These are phyloP conservation scores for Fallopia convolvulus DNA, from an alignment of 148 eudicot species.

Conservation along the genomic window DNA sequence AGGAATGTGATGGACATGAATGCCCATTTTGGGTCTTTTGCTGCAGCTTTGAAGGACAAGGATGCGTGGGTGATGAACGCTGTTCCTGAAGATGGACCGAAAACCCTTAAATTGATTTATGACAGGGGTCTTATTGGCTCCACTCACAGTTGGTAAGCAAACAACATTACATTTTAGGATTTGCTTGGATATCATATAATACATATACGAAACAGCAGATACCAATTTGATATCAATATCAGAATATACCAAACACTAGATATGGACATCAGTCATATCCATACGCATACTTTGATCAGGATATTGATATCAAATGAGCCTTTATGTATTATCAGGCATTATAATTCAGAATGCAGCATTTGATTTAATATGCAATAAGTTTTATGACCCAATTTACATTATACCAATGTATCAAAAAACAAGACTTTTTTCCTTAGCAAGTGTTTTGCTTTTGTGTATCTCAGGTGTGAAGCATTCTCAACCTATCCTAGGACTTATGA, in stretches of 20 bases:
- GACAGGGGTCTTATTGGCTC: slow-evolving; percentile 95
- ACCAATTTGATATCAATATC: no score
- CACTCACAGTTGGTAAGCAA: slow-evolving; percentile 61
- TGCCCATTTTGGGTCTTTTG: slow-evolving; percentile 90
- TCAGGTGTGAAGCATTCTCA: slow-evolving; percentile 97
- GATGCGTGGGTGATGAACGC: slow-evolving; percentile 98
- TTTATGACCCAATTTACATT: no score
- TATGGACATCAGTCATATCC: no score
- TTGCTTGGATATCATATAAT: neutral
- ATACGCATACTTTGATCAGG: no score
- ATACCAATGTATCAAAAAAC: no score
- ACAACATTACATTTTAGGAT: neutral
- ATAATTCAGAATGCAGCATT: no score
- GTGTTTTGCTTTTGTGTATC: neutral
- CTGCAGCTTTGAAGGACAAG: slow-evolving; percentile 87
- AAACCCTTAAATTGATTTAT: slow-evolving; percentile 80
- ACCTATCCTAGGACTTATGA: slow-evolving; percentile 97
- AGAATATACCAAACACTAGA: no score
- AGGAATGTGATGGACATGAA: slow-evolving; percentile 99
- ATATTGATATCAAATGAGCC: no score
- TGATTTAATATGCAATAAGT: no score
- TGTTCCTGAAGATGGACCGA: slow-evolving; percentile 95
- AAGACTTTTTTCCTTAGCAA: neutral
- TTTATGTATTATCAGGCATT: no score
- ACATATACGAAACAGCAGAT: no score